Base-by-base conservation (phyloP, 805 yeast genomes). In the Lipomyces kockii region DNA sequence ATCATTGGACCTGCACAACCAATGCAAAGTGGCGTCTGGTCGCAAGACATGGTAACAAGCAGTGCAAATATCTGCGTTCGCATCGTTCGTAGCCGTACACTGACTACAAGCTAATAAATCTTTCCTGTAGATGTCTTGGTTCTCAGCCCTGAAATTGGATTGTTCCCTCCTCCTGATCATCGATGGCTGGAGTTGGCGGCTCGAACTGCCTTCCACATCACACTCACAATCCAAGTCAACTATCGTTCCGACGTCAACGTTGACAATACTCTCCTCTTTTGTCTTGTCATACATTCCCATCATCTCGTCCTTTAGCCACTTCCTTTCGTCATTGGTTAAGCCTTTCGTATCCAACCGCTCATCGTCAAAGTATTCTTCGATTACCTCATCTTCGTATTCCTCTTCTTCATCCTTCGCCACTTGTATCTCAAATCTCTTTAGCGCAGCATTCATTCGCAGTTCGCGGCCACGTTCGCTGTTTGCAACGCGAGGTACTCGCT, bases 311-410 rank as follows among this genome's bases (percentile, higher is more conserved):
- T 46, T 54, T 17, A 69, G 61, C 72, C 72, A 68, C 17, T 64
- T 49, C 61, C 64, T 56, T 43, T 69, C 71, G n/a, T 37, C 64
- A 22, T 51, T 51, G n/a, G 80, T 68, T 2, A 74, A 71, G 22
- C 29, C 29, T 8, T 5, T 14, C 2, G 22, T 14, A 27, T 65
- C 76, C 51, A 80, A 72, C 64, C 81, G 80, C 37, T 80, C 82
- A 57, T 72, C 74, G 0, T 81, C 81, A 46, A 79, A 82, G 69
- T 82, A 80, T 51, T 79, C 75, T 0, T 77, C 74, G 27, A 76
- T n/a, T 37, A 49, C 59, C 8, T 62, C 73, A n/a, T 71, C 49
- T 64, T 67, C 52, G 73, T 72, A 55, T 65, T 71, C 70, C 66
- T 69, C 73, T 65, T 74, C 55, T 6, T 68, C 65, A 11, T 75